Conservation (phyloP, 352 stramenopile genomes). For the Phytophthora europaea region DNA sequence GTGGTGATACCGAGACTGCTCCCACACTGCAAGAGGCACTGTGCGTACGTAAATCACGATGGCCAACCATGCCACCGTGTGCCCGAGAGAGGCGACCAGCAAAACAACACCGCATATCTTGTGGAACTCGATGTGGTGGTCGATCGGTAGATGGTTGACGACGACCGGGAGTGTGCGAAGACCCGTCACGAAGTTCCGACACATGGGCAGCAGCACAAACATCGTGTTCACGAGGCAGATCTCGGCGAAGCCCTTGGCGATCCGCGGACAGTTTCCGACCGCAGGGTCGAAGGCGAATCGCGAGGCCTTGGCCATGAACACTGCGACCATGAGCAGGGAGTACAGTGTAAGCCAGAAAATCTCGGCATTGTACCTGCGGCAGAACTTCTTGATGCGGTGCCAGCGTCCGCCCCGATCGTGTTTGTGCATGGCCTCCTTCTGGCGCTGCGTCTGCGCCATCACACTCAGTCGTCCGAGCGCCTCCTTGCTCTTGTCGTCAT, state of each 20-base stretch:
- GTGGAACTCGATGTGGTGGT: constrained; percentile 78
- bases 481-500: constrained; percentile 32
- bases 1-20: constrained; percentile 53
- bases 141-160: constrained; percentile 63
- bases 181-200: constrained; percentile 70
- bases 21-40: constrained; percentile 47
- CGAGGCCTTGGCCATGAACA: constrained; percentile 61
- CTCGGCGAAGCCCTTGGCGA: constrained; percentile 79
- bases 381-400: constrained; percentile 45
- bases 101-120: constrained; percentile 84
- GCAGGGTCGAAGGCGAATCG: constrained; percentile 55
- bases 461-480: constrained; percentile 18
- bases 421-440: constrained; percentile 19
- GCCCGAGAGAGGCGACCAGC: constrained; percentile 62
- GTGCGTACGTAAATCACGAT: constrained; percentile 66
- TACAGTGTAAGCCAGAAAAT: constrained; percentile 65
- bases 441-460: constrained; percentile 5
- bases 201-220: constrained; percentile 83
- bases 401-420: constrained; percentile 27
- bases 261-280: constrained; percentile 57
- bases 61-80: constrained; percentile 62
- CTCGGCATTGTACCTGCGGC: constrained; percentile 58
- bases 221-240: constrained; percentile 80
- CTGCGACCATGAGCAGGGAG: constrained; percentile 46
- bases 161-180: constrained; percentile 58